Percentiles rank a stretch among this genome's conserved stretches.
Evolutionary conservation across 2,329 filamentous ascomycete genomes (phyloP).

Genomic region (Neophaeococcomyces aloes): DNA sequence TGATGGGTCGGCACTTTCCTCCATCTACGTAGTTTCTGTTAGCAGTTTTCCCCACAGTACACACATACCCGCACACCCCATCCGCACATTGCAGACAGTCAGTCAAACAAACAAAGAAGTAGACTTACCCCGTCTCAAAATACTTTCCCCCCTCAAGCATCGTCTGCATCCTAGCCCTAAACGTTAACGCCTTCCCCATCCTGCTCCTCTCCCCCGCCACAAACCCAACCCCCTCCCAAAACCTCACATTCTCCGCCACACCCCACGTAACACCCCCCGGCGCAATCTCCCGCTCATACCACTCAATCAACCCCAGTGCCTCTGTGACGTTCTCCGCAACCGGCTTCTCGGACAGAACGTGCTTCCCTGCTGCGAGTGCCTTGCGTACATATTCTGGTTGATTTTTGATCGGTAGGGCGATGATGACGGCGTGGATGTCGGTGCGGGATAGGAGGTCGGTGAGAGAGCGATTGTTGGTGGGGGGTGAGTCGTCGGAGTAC

Average conservation of each 20-base stretch:
- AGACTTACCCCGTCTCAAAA: conserved; percentile 30
- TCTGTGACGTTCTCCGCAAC: conserved; percentile 45
- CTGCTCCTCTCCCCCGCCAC: conserved; percentile 36
- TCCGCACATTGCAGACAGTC: too few relatives aligned
- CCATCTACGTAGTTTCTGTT: conserved; percentile 40
- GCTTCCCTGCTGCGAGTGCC: conserved; percentile 42
- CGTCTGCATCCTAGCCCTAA: conserved; percentile 38
- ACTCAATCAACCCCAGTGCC: conserved; percentile 40
- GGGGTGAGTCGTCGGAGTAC: conserved; percentile 45
- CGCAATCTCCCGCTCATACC: conserved; percentile 38
- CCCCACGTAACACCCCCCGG: conserved; percentile 32
- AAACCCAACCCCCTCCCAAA: conserved; percentile 37
- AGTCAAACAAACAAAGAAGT: neutral
- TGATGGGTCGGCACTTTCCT: conserved; percentile 47
- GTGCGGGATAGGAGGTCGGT: conserved; percentile 37
- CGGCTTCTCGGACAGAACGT: conserved; percentile 49
- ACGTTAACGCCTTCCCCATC: conserved; percentile 41
- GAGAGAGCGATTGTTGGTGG: conserved; percentile 35
- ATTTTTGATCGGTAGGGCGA: conserved; percentile 44
- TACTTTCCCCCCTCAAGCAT: conserved; percentile 45
- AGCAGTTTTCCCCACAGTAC: conserved; percentile 24
- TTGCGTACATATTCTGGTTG: conserved; percentile 43
- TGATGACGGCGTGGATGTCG: conserved; percentile 43
- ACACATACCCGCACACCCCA: too few relatives aligned
- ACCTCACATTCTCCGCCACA: conserved; percentile 51